Evolutionary conservation across 1,284 basidiomycete genomes (phyloP).

Genomic region (Melanopsichium pennsylvanicum): DNA sequence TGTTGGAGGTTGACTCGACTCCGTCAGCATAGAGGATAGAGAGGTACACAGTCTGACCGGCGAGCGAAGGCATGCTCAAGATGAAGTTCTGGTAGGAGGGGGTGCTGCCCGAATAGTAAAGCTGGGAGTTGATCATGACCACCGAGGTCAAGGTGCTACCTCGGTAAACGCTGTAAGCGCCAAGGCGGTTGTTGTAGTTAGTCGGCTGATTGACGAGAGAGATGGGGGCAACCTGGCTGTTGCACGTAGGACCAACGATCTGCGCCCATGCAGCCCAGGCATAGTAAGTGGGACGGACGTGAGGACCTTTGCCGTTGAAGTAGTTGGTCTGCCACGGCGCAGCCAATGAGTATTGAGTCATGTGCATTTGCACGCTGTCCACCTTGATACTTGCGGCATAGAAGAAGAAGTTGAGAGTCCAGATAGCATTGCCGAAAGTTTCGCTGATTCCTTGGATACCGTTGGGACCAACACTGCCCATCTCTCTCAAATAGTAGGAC

Average conservation of each 20-base stretch:
- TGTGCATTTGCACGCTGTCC: constrained; percentile 55
- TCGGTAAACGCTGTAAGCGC: constrained; percentile 42
- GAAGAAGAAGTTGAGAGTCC: constrained; percentile 58
- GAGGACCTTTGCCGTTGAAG: constrained; percentile 20
- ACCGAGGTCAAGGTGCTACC: constrained; percentile 29
- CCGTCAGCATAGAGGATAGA: constrained; percentile 37
- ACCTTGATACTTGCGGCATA: constrained; percentile 52
- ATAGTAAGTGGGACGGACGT: constrained; percentile 54
- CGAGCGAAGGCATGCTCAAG: constrained; percentile 35
- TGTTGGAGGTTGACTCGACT: constrained; percentile 41
- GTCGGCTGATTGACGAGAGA: constrained; percentile 25
- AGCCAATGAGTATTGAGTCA: constrained; percentile 44
- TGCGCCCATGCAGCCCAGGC: constrained; percentile 56
- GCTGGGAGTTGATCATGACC: constrained; percentile 50
- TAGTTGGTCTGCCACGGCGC: constrained; percentile 51
- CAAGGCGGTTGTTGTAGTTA: constrained; percentile 41
- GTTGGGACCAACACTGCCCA: constrained; percentile 55
- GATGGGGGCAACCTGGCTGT: constrained; percentile 30
- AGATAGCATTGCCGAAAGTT: constrained; percentile 53
- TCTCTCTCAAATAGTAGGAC: constrained; percentile 56
- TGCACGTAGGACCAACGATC: constrained; percentile 50
- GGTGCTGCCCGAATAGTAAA: constrained; percentile 19
- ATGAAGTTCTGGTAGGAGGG: constrained; percentile 30
- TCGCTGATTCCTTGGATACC: constrained; percentile 51
- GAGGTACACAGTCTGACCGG: constrained; percentile 47